These are phyloP conservation scores for Massospora cicadina DNA, from an alignment of 371 early-diverging fungal species.

Conservation along the genomic window DNA sequence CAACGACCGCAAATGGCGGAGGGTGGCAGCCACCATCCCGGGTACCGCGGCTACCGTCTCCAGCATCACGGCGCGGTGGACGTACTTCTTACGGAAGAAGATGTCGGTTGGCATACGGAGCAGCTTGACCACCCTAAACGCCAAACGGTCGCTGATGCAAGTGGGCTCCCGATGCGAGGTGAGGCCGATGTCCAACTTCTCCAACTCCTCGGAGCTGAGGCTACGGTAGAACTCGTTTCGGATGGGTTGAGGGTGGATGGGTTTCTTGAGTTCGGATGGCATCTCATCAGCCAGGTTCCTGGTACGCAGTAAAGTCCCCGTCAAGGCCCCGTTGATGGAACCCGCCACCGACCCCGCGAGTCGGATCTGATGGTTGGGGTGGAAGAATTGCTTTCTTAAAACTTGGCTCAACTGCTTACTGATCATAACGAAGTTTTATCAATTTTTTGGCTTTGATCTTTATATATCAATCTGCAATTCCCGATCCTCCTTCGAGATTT, in stretches of 20 bases:
- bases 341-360: not conserved
- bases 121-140: conserved; percentile 42
- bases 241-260: conserved; percentile 38
- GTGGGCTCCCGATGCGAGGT: conserved; percentile 40
- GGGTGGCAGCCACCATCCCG: conserved; percentile 79
- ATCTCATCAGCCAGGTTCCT: not conserved
- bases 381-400: not conserved
- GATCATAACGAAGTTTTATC: no score
- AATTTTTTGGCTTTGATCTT: no score
- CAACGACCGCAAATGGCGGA: conserved; percentile 68
- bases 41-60: conserved; percentile 35
- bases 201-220: conserved; percentile 34
- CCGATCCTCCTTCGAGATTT: no score
- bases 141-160: conserved; percentile 38
- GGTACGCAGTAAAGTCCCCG: not conserved
- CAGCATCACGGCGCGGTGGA: conserved; percentile 60
- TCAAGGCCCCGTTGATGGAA: no score
- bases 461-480: no score
- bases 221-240: conserved; percentile 38
- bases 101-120: conserved; percentile 52
- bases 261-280: not conserved
- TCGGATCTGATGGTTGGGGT: not conserved
- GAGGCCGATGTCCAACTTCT: conserved; percentile 37
- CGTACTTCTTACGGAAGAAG: conserved; percentile 60
- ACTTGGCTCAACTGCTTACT: not conserved